Base-by-base conservation (phyloP, 2,329 filamentous ascomycete species). In the Pleoardoris graminearum region DNA sequence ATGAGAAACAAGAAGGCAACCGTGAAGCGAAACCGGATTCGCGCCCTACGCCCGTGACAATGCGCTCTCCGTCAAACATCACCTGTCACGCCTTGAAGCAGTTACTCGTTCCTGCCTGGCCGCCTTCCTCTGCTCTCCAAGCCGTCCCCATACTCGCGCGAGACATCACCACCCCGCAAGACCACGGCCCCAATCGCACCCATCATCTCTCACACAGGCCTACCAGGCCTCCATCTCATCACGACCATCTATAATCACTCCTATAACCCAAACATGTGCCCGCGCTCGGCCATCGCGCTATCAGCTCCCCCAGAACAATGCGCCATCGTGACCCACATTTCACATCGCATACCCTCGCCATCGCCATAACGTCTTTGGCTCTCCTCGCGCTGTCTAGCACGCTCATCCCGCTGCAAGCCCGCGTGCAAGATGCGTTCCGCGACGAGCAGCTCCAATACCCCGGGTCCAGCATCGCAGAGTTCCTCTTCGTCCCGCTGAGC, bases 381-480 rank as follows among this genome's bases (percentile, higher is more conserved):
- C 33, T 55, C 7, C 38, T 57, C 14, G 21, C 27, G 1, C 38
- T 61, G 2, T 48, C 48, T 2, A 53, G 55, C 16, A 33, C 53
- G 5, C 25, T 38, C 2, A 19, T 61, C 16, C 39, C 50, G 4
- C 32, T 61, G 3, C 41, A 61, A 39, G 19, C 38, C 4, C 37
- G 53, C 30, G 38, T 55, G 14, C 19, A 35, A 4, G 29, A 44
- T 30, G 58, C 48, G 0, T 59, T 57, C 22, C 33, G 30, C 10
- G 17, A 44, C 21, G 7, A 57, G 3, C 8, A 16, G n/a, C 30
- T 59, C 16, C 58, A 61, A 25, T 48, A 51, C 12, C 58, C 58
- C 12, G 48, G 48, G 5, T 51, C 51, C 7, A 54, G 45, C 19
- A 23, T 59, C 7, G 56, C 48, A 29, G 58, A 61, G 48, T 59